These are phyloP conservation scores for Psidium friedrichsthalianum DNA, from an alignment of 345 rosid species.

Conservation along the genomic window DNA sequence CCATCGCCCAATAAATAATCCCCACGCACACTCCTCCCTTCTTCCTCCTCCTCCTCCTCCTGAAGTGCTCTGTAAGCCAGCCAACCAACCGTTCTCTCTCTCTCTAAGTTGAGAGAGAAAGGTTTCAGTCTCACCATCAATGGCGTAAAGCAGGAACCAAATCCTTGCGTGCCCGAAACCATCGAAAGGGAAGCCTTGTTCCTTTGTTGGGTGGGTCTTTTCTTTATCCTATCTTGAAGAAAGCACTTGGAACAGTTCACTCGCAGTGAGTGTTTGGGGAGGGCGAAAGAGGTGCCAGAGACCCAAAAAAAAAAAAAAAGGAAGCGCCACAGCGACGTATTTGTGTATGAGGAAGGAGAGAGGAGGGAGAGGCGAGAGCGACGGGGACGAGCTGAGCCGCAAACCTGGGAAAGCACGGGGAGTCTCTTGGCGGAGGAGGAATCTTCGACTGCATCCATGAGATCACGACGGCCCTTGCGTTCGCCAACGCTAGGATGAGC, in stretches of 20 bases:
- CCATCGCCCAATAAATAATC: not conserved
- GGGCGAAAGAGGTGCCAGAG: not conserved
- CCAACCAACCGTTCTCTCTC: not conserved
- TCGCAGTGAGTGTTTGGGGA: not conserved
- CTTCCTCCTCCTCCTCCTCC: not conserved
- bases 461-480: constrained; percentile 68
- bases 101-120: not conserved
- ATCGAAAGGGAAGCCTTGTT: not conserved
- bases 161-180: constrained; percentile 28
- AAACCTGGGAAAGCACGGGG: constrained; percentile 98
- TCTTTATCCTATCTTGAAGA: not conserved
- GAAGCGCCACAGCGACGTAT: not conserved
- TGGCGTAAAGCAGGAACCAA: constrained; percentile 34
- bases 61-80: constrained; percentile 29
- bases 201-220: not conserved
- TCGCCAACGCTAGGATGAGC: constrained; percentile 58
- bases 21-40: not conserved
- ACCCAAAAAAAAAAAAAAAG: not conserved
- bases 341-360: constrained; percentile 8
- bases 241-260: not conserved
- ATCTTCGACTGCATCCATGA: constrained; percentile 92
- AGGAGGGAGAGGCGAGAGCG: not conserved
- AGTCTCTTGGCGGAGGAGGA: constrained; percentile 68
- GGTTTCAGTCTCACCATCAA: constrained; percentile 7
- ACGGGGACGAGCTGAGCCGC: constrained; percentile 5